These are phyloP conservation scores for Orbilia ellipsospora DNA, from an alignment of 2,329 filamentous ascomycete species.

Conservation along the genomic window DNA sequence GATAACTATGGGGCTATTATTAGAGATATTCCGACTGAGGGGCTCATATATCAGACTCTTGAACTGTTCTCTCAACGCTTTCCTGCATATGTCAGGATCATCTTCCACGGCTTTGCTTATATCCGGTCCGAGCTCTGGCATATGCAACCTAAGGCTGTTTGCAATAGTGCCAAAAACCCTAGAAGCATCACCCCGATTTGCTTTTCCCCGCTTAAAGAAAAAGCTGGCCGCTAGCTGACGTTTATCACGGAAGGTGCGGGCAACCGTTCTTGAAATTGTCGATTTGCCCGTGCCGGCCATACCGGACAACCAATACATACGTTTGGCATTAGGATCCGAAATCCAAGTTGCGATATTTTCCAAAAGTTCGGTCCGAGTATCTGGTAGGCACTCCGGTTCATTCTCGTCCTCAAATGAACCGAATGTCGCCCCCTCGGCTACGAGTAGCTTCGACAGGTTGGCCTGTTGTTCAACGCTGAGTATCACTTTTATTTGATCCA, in stretches of 20 bases:
- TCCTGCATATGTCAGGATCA: conserved; percentile 56
- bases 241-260: conserved; percentile 55
- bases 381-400: conserved; percentile 55
- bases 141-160: conserved; percentile 59
- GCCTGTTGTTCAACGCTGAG: neutral
- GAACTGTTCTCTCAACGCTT: conserved; percentile 36
- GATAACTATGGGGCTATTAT: neutral
- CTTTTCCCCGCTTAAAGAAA: conserved; percentile 64
- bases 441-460: conserved; percentile 11
- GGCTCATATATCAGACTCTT: conserved; percentile 27
- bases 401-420: conserved; percentile 56
- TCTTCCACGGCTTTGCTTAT: conserved; percentile 60
- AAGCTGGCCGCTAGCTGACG: conserved; percentile 62
- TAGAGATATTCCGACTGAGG: neutral
- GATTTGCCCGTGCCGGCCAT: conserved; percentile 62
- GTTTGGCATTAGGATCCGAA: neutral
- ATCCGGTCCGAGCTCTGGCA: conserved; percentile 59
- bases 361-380: conserved; percentile 58
- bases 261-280: conserved; percentile 62
- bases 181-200: conserved; percentile 61
- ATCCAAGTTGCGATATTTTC: conserved; percentile 51
- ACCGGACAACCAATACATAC: conserved; percentile 61
- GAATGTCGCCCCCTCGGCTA: conserved; percentile 55
- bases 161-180: conserved; percentile 64
- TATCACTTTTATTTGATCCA: neutral